These are phyloP conservation scores for Odontarrhena argentea DNA, from an alignment of 345 rosid species.

Conservation along the genomic window DNA sequence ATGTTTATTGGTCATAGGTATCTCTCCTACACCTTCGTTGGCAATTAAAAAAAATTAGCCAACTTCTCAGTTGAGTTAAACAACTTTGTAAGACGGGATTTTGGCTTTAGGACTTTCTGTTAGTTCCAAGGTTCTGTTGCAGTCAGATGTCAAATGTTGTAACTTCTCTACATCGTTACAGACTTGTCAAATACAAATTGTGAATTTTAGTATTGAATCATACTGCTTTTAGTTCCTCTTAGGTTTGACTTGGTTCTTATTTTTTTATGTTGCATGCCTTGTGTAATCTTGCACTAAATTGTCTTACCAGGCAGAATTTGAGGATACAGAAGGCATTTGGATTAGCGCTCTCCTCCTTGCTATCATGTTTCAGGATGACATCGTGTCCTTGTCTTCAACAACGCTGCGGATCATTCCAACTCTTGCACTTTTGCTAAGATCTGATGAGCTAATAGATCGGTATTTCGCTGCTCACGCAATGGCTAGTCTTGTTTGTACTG, in stretches of 20 bases:
- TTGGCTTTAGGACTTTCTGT: conserved; percentile 7
- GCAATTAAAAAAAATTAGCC: conserved; percentile 11
- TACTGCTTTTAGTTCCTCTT: conserved; percentile 16
- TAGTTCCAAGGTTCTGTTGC: conserved; percentile 23
- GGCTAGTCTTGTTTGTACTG: conserved; percentile 73
- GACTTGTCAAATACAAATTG: conserved; percentile 26
- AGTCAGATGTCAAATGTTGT: conserved; percentile 9
- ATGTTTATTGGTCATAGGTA: conserved; percentile 18
- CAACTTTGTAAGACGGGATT: conserved; percentile 8
- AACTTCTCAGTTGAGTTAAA: conserved; percentile 17
- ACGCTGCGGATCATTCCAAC: conserved; percentile 68
- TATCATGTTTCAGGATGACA: conserved; percentile 69
- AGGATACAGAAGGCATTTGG: conserved; percentile 80
- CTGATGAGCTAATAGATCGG: conserved; percentile 73
- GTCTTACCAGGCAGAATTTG: conserved; percentile 59
- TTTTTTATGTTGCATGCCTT: conserved; percentile 28
- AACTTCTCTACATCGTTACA: conserved; percentile 22
- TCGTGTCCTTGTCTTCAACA: conserved; percentile 59
- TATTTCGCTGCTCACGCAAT: conserved; percentile 89
- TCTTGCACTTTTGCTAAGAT: conserved; percentile 69
- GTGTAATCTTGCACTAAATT: conserved; percentile 21
- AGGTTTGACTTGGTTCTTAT: conserved; percentile 25
- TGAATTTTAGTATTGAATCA: conserved; percentile 20
- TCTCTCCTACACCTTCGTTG: conserved; percentile 21
- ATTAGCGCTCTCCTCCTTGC: conserved; percentile 75